Evolutionary conservation across 805 yeast genomes (phyloP).

Genomic region (Wickerhamiella domercqiae): DNA sequence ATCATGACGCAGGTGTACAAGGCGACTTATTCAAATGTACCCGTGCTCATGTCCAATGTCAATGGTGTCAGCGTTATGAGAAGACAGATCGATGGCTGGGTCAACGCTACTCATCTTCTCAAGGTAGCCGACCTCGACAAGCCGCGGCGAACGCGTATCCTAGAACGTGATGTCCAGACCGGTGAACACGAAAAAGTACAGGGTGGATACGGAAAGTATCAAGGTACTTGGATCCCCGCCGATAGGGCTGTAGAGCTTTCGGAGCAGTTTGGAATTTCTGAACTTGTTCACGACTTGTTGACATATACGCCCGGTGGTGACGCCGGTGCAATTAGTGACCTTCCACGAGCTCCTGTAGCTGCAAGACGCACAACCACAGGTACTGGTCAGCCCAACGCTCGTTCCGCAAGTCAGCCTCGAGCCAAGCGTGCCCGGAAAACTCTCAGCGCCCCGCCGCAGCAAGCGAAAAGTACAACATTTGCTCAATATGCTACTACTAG

Average conservation of each 20-base stretch:
- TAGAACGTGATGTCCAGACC: slow-evolving; percentile 84
- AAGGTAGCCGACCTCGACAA: slow-evolving; percentile 90
- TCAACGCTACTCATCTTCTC: slow-evolving; percentile 88
- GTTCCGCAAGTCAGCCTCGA: slow-evolving; percentile 14
- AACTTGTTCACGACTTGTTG: slow-evolving; percentile 47
- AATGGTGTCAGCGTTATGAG: slow-evolving; percentile 75
- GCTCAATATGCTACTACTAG: too few relatives aligned
- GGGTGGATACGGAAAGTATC: slow-evolving; percentile 95
- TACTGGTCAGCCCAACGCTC: slow-evolving; percentile 11
- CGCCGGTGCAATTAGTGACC: background rate
- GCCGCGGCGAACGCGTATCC: slow-evolving; percentile 80
- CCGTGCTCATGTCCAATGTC: slow-evolving; percentile 38
- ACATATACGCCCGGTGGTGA: slow-evolving; percentile 33
- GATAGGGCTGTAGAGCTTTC: slow-evolving; percentile 59
- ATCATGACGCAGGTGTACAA: slow-evolving; percentile 23
- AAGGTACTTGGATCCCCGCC: slow-evolving; percentile 93
- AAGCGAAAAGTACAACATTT: background rate
- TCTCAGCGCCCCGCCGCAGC: slow-evolving; percentile 9
- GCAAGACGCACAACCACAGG: slow-evolving; percentile 13
- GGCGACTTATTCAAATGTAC: slow-evolving; percentile 32
- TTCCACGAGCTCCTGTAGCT: slow-evolving; percentile 26
- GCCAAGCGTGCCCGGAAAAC: slow-evolving; percentile 14
- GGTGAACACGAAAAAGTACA: slow-evolving; percentile 87
- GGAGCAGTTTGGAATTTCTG: slow-evolving; percentile 46
- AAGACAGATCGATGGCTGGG: slow-evolving; percentile 83